These are phyloP conservation scores for Pythium monospermum DNA, from an alignment of 352 stramenopile species.

Conservation along the genomic window DNA sequence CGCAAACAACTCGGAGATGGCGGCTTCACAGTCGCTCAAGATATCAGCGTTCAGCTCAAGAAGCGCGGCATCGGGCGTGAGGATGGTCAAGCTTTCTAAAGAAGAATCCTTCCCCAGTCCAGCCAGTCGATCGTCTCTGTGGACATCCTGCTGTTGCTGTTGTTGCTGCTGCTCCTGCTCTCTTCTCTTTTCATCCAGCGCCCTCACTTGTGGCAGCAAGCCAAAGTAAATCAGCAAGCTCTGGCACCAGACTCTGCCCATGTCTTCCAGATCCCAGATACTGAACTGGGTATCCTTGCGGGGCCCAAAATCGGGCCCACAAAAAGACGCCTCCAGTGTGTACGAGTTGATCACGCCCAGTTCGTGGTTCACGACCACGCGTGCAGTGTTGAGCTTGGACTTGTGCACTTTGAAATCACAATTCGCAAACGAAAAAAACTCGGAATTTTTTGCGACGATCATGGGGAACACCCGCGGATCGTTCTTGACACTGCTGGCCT, in stretches of 20 bases:
- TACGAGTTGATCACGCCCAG: conserved; percentile 73
- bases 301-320: conserved; percentile 63
- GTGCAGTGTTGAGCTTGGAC: conserved; percentile 72
- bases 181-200: conserved; percentile 27
- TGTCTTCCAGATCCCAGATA: conserved; percentile 42
- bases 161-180: conserved; percentile 9
- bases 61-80: conserved; percentile 1
- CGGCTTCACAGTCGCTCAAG: conserved; percentile 55
- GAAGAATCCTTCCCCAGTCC: conserved; percentile 1
- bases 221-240: conserved; percentile 74
- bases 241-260: conserved; percentile 43
- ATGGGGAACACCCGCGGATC: conserved; percentile 75
- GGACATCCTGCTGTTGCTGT: conserved; percentile 1
- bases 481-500: conserved; percentile 58
- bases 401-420: conserved; percentile 82
- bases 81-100: conserved; percentile 12
- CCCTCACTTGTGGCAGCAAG: conserved; percentile 42
- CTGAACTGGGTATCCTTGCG: conserved; percentile 66
- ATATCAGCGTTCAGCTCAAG: conserved; percentile 29
- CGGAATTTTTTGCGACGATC: conserved; percentile 52
- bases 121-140: not conserved
- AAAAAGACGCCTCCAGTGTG: conserved; percentile 87
- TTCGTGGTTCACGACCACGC: conserved; percentile 76
- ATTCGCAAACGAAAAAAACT: conserved; percentile 56
- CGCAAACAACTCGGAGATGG: conserved; percentile 51